Conservation (phyloP, 768 basidiomycete species). For the Amyloporia xantha region DNA sequence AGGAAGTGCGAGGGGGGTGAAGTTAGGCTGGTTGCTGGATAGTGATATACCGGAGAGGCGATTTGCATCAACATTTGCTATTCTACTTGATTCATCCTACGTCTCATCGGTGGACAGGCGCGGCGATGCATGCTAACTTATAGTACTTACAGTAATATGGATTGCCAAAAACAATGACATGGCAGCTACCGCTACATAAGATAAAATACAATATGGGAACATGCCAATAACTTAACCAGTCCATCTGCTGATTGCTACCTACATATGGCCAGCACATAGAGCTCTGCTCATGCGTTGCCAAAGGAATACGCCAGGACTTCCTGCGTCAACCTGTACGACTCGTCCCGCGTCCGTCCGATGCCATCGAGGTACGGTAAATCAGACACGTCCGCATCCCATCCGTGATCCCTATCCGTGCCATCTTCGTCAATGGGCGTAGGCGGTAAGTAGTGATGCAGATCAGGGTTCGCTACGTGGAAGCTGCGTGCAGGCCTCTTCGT, state of each 20-base stretch:
- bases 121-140: too few species aligned
- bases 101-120: too few species aligned
- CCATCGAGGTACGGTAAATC: conserved; percentile 2
- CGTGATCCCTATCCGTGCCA: not conserved
- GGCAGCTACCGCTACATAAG: not conserved
- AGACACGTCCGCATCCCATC: not conserved
- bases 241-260: too few species aligned
- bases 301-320: conserved; percentile 6
- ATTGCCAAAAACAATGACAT: not conserved
- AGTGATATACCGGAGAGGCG: too few species aligned
- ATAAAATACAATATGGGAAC: not conserved
- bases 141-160: too few species aligned
- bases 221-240: not conserved
- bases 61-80: too few species aligned
- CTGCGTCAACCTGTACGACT: conserved; percentile 5
- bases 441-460: conserved; percentile 6
- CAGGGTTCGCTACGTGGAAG: conserved; percentile 18
- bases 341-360: conserved; percentile 1
- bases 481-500: conserved; percentile 8
- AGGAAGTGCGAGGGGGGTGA: conserved; percentile 31
- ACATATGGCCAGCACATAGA: too few species aligned
- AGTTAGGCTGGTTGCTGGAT: not conserved
- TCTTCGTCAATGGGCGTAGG: not conserved
- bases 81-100: too few species aligned
- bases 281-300: conserved; percentile 1